These are phyloP conservation scores for Pugionium cornutum DNA, from an alignment of 345 rosid species.

Conservation along the genomic window DNA sequence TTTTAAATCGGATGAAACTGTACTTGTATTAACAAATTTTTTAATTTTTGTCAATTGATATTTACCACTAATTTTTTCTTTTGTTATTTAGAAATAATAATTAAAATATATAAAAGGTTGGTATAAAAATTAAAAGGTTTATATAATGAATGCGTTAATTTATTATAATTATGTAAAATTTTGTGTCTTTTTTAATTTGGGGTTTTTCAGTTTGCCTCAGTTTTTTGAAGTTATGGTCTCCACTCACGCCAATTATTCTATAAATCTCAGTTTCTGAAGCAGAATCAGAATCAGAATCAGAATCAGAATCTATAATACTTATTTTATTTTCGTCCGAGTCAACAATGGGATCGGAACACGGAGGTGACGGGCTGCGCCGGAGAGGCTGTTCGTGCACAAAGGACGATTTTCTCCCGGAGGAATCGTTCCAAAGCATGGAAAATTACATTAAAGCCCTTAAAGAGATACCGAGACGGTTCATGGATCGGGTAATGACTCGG, in stretches of 20 bases:
- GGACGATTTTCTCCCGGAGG: constrained; percentile 80
- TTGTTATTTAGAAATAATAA: too few species aligned
- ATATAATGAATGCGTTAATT: too few species aligned
- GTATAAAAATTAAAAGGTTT: too few species aligned
- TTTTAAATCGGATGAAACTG: too few species aligned
- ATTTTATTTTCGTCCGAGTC: neutral
- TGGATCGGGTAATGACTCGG: constrained; percentile 62
- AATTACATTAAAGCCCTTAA: constrained; percentile 61
- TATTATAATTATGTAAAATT: too few species aligned
- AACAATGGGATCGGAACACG: constrained; percentile 30
- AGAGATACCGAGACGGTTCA: constrained; percentile 61
- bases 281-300: constrained; percentile 29
- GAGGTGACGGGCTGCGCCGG: constrained; percentile 48
- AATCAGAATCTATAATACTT: neutral
- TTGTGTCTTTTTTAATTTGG: too few species aligned
- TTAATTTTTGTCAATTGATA: too few species aligned
- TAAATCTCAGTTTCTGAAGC: neutral
- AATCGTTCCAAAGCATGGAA: constrained; percentile 66
- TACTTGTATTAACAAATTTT: too few species aligned
- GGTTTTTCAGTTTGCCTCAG: too few species aligned
- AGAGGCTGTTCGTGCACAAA: constrained; percentile 74
- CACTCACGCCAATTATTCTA: neutral
- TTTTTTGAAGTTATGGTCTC: neutral
- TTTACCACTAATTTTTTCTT: too few species aligned
- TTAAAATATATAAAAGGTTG: too few species aligned